These are phyloP conservation scores for Annulohypoxylon stygium DNA, from an alignment of 495 filamentous ascomycete species.

Conservation along the genomic window DNA sequence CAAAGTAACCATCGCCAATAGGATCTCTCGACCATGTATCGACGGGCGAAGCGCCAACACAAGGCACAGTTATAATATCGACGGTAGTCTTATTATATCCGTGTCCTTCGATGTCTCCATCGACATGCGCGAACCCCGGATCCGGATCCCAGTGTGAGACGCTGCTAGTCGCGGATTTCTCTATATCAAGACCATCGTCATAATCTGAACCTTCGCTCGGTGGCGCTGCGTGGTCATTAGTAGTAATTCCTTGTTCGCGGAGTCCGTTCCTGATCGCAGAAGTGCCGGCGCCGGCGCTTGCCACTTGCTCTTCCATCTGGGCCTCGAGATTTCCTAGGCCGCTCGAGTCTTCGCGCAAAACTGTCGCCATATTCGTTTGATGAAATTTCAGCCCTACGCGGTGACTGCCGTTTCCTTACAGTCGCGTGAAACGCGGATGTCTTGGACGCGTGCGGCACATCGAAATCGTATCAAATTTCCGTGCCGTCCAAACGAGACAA, in stretches of 20 bases:
- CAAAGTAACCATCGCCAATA: slow-evolving; percentile 53
- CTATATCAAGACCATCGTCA: slow-evolving; percentile 23
- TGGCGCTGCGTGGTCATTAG: slow-evolving; percentile 8
- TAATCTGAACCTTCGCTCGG: slow-evolving; percentile 35
- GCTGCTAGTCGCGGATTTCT: slow-evolving; percentile 37
- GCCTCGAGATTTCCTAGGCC: slow-evolving; percentile 17
- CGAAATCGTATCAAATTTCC: slow-evolving; percentile 1
- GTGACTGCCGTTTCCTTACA: slow-evolving; percentile 1
- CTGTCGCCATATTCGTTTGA: slow-evolving; percentile 12
- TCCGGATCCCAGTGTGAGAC: slow-evolving; percentile 46
- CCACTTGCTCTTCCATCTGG: slow-evolving; percentile 34
- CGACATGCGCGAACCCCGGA: slow-evolving; percentile 57
- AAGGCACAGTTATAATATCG: slow-evolving; percentile 62
- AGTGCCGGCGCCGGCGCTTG: slow-evolving; percentile 12
- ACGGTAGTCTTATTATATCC: slow-evolving; percentile 62
- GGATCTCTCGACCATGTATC: slow-evolving; percentile 59
- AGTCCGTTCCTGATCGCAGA: slow-evolving; percentile 10
- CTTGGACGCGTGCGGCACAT: slow-evolving; percentile 6
- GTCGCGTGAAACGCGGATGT: slow-evolving; percentile 18
- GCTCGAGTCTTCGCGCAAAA: slow-evolving; percentile 24
- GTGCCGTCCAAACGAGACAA: background rate
- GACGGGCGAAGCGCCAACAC: slow-evolving; percentile 59
- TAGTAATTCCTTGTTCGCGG: slow-evolving; percentile 5
- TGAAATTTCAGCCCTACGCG: background rate
- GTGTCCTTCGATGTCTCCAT: slow-evolving; percentile 57